phyloP scores from a whole-genome alignment of 805 yeast species.

The Nakazawaea ernobii region DNA sequence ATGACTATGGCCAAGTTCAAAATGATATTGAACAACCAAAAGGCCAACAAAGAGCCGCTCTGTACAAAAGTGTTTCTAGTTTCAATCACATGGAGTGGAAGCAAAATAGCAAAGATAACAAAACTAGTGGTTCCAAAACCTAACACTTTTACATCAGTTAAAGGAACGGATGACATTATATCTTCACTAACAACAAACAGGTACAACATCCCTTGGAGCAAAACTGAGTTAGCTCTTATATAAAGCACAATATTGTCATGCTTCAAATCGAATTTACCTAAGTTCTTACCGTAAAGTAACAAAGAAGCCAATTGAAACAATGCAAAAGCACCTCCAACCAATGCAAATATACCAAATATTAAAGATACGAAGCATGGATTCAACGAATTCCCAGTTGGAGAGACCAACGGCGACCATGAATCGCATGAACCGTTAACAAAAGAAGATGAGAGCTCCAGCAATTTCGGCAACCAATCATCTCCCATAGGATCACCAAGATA shows the following conservation, averaged over 20 bases:
- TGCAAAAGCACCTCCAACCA: constrained; percentile 15
- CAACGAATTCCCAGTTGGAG: constrained; percentile 19
- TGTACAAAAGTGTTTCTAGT: constrained; percentile 32
- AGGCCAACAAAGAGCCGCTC: constrained; percentile 32
- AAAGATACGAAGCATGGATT: constrained; percentile 25
- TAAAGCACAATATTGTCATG: constrained; percentile 5
- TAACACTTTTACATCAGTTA: constrained; percentile 6
- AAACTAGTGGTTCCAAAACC: constrained; percentile 9
- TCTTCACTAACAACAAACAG: constrained; percentile 2
- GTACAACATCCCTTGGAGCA: constrained; percentile 8
- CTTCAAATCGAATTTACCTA: neutral
- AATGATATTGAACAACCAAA: constrained; percentile 29
- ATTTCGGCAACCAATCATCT: neutral
- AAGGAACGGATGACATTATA: neutral
- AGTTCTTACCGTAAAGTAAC: constrained; percentile 1
- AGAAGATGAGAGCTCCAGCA: neutral
- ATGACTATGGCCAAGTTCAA: constrained; percentile 8
- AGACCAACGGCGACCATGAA: constrained; percentile 19
- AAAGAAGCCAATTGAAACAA: constrained; percentile 16
- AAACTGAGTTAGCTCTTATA: constrained; percentile 8
- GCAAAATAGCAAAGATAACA: constrained; percentile 20
- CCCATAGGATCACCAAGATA: neutral
- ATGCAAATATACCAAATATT: constrained; percentile 12
- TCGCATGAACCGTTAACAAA: constrained; percentile 8
- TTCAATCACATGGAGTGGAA: constrained; percentile 42